A percentile compares a stretch with the other conserved stretches of the same genome.
Evolutionary conservation across 2,329 filamentous ascomycete species (phyloP).

Genomic region (Ilyonectria sp.): DNA sequence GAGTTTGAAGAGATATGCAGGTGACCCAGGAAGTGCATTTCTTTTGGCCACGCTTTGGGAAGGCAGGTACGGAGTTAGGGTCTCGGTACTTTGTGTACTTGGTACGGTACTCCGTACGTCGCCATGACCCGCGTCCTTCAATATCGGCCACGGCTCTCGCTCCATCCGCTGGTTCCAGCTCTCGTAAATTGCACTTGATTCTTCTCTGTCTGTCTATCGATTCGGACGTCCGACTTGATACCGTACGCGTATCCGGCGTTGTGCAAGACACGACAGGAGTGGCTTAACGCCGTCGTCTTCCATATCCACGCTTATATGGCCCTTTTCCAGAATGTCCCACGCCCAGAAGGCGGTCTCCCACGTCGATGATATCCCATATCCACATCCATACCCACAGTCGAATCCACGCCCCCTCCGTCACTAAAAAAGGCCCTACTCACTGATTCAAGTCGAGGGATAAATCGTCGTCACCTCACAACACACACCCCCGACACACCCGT

Average conservation of each 20-base stretch:
- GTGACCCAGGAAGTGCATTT: slow-evolving; percentile 2
- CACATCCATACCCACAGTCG: slow-evolving; percentile 25
- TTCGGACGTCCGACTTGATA: background rate
- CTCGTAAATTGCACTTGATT: too few species aligned
- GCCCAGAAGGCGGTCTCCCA: slow-evolving; percentile 3
- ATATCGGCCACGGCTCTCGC: too few species aligned
- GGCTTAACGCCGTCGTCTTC: slow-evolving; percentile 12
- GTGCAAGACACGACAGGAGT: slow-evolving; percentile 6
- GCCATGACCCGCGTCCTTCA: too few species aligned
- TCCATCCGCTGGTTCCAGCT: too few species aligned
- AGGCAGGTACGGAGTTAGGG: background rate
- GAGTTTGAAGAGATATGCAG: slow-evolving; percentile 6
- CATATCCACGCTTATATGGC: background rate
- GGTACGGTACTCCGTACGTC: too few species aligned
- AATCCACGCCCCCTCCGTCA: slow-evolving; percentile 30
- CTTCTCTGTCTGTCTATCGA: too few species aligned
- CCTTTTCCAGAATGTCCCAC: slow-evolving; percentile 12
- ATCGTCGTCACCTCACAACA: slow-evolving; percentile 30
- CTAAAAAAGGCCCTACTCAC: slow-evolving; percentile 25
- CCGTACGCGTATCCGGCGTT: background rate
- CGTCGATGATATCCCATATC: slow-evolving; percentile 21
- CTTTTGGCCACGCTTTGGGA: background rate
- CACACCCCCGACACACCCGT: slow-evolving; percentile 27
- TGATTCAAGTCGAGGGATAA: slow-evolving; percentile 31
- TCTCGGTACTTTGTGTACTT: background rate